Evolutionary conservation across 1,284 basidiomycete species (phyloP), one percentile per base, ranked within the genome.

Genomic region (Ceratobasidium sp.): DNA sequence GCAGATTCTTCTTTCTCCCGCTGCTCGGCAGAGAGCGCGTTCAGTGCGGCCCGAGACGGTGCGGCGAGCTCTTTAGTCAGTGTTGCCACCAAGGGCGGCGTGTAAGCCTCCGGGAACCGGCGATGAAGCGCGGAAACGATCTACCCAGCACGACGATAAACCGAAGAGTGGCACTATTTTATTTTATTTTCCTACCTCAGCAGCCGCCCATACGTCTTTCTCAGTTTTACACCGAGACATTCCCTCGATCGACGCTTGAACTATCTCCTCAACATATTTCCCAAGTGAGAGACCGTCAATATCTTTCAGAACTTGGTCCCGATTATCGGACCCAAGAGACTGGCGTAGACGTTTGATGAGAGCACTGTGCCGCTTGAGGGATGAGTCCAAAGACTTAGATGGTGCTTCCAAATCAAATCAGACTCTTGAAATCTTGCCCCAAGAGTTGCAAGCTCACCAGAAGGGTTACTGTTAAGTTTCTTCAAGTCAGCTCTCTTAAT

Each of bases 221-320:
- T 96, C 95, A 0, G 90, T 95, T 88, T 93, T 97, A 85, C 96
- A 97, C 80, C 93, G 91, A 12, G 86, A 85, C 55, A 97, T 89
- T 1, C 98, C 97, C 83, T 99, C 98, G 0, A 95, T 87, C 0
- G 93, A 88, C 1, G 96, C 97, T 13, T 92, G 92, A 0, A 95
- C 93, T 80, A 99, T 93, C 86, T 99, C 98, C 82, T 98, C 97
- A 72, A 97, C 89, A 84, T 99, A 99, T 85, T 98, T 99, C 86
- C 96, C 96, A 67, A 99, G 88, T 3, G 95, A 93, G 64, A 99
- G 89, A 0, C 92, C 89, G 79, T 95, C 92, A 80, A 98, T 92
- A 83, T 99, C 98, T 85, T 97, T 97, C 83, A 97, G 87, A 79
- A 98, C 91, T 82, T 94, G 92, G 81, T 96, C 95, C 71, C 91